Conservation (phyloP, 2,329 filamentous ascomycete species). For the Cladosporium sp. region DNA sequence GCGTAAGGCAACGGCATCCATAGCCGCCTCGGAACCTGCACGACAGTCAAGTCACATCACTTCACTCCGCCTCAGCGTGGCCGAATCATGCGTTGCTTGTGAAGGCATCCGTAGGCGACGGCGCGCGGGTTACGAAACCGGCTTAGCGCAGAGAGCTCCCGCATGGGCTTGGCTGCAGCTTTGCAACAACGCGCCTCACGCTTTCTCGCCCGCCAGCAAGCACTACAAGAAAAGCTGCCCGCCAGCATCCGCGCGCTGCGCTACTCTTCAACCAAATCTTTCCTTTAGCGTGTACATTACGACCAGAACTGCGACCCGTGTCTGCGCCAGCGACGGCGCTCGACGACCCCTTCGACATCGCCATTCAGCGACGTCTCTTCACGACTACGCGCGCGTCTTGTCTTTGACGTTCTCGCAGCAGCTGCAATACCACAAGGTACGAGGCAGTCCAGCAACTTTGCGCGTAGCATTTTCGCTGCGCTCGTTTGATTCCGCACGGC, state of each 20-base stretch:
- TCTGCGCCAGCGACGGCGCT: not conserved
- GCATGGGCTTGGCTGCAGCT: slow-evolving; percentile 5
- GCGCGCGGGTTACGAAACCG: not conserved
- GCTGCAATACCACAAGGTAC: not conserved
- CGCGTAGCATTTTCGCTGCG: not conserved
- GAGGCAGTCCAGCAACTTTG: not conserved
- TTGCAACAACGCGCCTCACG: slow-evolving; percentile 7
- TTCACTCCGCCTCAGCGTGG: too few relatives aligned
- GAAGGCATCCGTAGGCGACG: not conserved
- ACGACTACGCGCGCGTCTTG: slow-evolving; percentile 5
- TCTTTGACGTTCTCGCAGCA: not conserved
- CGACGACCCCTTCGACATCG: not conserved
- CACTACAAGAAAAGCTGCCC: slow-evolving; percentile 10
- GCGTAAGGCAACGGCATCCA: too few relatives aligned
- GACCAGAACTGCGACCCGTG: not conserved
- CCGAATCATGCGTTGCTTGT: not conserved
- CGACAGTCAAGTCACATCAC: too few relatives aligned
- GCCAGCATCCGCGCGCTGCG: slow-evolving; percentile 1
- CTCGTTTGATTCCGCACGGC: not conserved
- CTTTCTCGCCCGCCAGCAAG: not conserved
- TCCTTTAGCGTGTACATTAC: slow-evolving; percentile 4
- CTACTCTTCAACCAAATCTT: not conserved
- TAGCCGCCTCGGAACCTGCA: too few relatives aligned
- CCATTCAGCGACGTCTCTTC: not conserved
- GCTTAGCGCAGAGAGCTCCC: not conserved